phyloP scores from a whole-genome alignment of 108 stramenopile genomes.

The Bacterosira constricta region DNA sequence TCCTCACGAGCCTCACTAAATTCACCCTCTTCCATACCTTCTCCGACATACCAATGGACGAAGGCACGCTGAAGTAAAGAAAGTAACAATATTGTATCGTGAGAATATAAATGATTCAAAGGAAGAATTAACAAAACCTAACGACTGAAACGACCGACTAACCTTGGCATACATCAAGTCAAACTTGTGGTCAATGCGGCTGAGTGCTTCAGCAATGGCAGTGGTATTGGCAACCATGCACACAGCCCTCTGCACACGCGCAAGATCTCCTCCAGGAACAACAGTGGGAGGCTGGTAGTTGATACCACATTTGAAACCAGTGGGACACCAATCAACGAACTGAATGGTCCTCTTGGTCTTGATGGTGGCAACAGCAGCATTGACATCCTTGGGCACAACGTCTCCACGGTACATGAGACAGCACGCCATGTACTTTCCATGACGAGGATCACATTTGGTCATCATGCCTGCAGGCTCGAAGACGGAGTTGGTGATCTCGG shows the following conservation, averaged over 20 bases:
- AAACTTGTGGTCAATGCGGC: conserved; percentile 99
- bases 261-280: conserved; percentile 94
- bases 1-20: conserved; percentile 99
- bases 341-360: conserved; percentile 96
- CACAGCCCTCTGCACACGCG: conserved; percentile 96
- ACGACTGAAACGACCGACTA: too few relatives aligned
- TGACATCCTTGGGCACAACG: conserved; percentile 95
- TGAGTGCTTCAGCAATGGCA: conserved; percentile 97
- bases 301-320: conserved; percentile 99
- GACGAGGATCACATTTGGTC: conserved; percentile 97
- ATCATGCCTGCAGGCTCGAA: conserved; percentile 94
- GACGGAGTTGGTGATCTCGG: conserved; percentile 94
- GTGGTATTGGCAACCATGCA: conserved; percentile 99
- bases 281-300: conserved; percentile 97
- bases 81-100: too few relatives aligned
- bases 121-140: too few relatives aligned
- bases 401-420: conserved; percentile 97
- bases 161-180: conserved; percentile 99
- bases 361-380: conserved; percentile 92
- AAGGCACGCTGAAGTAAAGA: too few relatives aligned
- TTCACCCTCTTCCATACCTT: conserved; percentile 99
- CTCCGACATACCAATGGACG: conserved; percentile 99
- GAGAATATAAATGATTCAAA: too few relatives aligned
- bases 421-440: conserved; percentile 99
- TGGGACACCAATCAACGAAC: conserved; percentile 97